phyloP scores from a whole-genome alignment of 768 basidiomycete genomes.

The Xanthoconium purpureum region DNA sequence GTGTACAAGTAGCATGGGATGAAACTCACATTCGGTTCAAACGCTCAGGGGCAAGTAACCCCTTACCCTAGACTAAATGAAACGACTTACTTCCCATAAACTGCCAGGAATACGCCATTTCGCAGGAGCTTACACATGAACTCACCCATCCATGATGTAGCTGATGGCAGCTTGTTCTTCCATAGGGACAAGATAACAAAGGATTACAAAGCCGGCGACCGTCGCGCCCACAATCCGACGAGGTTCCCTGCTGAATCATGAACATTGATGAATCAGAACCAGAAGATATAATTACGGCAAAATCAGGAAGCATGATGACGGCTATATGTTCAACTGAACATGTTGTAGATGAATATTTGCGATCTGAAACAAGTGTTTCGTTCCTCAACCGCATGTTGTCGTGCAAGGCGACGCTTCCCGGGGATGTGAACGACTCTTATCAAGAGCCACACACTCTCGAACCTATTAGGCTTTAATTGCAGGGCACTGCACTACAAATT shows the following conservation, averaged over 20 bases:
- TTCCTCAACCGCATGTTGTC: no score
- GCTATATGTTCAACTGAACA: neutral
- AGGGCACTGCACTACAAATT: neutral
- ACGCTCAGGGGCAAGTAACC: no score
- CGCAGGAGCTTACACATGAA: no score
- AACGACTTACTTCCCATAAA: no score
- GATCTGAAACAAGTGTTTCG: neutral
- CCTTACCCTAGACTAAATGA: no score
- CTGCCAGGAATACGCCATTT: no score
- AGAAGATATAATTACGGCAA: neutral
- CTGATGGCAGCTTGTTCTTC: neutral
- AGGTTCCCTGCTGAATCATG: no score
- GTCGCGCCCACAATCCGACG: neutral
- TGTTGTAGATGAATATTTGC: neutral
- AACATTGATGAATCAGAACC: neutral
- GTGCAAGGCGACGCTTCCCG: no score
- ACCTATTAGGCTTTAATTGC: constrained; percentile 3
- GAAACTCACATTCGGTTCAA: no score
- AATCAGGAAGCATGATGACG: neutral
- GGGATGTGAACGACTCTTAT: no score
- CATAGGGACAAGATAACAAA: neutral
- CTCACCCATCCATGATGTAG: no score
- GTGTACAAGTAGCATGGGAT: no score
- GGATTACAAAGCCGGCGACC: neutral
- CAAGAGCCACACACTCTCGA: neutral